Evolutionary conservation across 2,329 filamentous ascomycete species (phyloP).

Genomic region (Elsinoe perseae): DNA sequence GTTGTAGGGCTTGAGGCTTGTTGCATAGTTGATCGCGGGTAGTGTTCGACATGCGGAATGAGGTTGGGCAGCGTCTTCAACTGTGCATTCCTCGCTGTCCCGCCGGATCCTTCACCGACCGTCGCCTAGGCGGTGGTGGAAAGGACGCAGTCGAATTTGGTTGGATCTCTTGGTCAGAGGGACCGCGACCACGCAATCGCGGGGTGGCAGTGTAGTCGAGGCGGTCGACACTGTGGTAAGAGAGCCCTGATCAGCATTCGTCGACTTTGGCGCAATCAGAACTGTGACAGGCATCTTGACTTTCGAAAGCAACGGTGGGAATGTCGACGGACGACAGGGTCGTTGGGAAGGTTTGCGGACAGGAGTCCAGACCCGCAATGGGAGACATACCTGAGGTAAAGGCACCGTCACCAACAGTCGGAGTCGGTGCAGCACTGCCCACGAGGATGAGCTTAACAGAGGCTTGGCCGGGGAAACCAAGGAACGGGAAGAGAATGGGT

Average conservation of each 20-base stretch:
- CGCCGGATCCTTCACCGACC: not conserved
- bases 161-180: not conserved
- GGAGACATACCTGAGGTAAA: constrained; percentile 9
- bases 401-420: not conserved
- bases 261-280: constrained; percentile 8
- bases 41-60: constrained; percentile 13
- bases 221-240: not conserved
- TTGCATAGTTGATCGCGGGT: constrained; percentile 6
- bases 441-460: not conserved
- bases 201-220: constrained; percentile 11
- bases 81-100: constrained; percentile 5
- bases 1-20: constrained; percentile 13
- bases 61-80: constrained; percentile 8
- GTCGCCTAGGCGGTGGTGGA: not conserved
- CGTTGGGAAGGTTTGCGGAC: not conserved
- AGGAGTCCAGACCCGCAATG: constrained; percentile 5
- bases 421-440: constrained; percentile 8
- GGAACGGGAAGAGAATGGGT: not conserved
- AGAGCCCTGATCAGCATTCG: constrained; percentile 9
- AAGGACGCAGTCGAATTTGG: not conserved
- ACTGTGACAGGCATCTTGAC: not conserved
- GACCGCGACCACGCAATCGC: not conserved
- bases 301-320: not conserved
- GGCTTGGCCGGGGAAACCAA: constrained; percentile 8
- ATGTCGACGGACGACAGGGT: constrained; percentile 1